These are phyloP conservation scores for Salix purpurea DNA, from an alignment of 345 rosid genomes.

Conservation along the genomic window DNA sequence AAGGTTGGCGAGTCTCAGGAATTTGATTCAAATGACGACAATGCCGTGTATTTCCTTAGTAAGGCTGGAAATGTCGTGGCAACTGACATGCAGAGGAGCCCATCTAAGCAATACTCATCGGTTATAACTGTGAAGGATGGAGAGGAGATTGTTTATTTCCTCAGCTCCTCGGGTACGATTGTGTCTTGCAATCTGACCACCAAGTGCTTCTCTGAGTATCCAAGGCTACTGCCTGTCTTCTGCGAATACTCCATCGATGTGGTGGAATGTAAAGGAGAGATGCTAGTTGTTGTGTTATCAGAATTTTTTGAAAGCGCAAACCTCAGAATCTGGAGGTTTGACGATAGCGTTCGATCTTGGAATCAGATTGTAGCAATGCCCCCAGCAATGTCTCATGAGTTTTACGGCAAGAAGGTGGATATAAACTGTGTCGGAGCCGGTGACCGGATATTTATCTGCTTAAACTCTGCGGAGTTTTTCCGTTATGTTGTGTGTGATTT, in stretches of 20 bases:
- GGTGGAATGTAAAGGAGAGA: constrained; percentile 67
- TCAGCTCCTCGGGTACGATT: constrained; percentile 64
- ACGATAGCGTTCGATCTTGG: constrained; percentile 46
- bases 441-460: constrained; percentile 60
- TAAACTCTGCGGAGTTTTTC: constrained; percentile 53
- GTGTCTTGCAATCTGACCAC: constrained; percentile 58
- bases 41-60: constrained; percentile 74
- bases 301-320: constrained; percentile 79
- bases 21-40: constrained; percentile 31
- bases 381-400: constrained; percentile 74
- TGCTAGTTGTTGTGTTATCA: constrained; percentile 61
- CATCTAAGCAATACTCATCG: constrained; percentile 82
- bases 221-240: constrained; percentile 63
- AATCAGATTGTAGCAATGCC: constrained; percentile 67
- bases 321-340: constrained; percentile 73
- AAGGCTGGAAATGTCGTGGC: constrained; percentile 69
- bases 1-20: constrained; percentile 26
- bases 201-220: constrained; percentile 58
- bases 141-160: constrained; percentile 55
- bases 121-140: constrained; percentile 48
- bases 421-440: constrained; percentile 79
- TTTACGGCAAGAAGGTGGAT: constrained; percentile 67
- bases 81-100: constrained; percentile 73
- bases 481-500: constrained; percentile 52
- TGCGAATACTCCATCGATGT: constrained; percentile 76